Base-by-base conservation (phyloP, 257 asterid species). In the Petunia secreta region DNA sequence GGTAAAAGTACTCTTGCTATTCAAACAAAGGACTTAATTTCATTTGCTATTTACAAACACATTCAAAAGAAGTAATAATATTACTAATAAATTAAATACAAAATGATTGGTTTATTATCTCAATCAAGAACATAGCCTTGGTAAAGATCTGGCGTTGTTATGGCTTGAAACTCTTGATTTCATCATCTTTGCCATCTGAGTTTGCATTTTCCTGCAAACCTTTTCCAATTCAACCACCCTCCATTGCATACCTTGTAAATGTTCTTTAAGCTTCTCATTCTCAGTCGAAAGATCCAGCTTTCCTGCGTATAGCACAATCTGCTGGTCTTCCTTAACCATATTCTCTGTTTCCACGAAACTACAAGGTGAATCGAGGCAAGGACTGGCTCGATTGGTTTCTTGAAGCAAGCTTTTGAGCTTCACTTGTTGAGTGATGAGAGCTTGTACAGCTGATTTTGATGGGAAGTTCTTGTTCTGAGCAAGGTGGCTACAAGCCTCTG, bases 191-290 rank as follows among this genome's bases (percentile, higher is more conserved):
- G 89, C 77, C 95, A 94, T 91, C 64, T 90, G 98, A 46, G 63
- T 79, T 80, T 93, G 95, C 97, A 94, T 91, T 82, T 89, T 89
- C 85, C 85, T 78, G 85, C 98, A 94, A 46, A 90, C 87, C 46
- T 89, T 90, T 80, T 94, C 98, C 63, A 94, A 65, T 82, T 94
- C 98, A 88, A 87, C 15, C 65, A 89, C 98, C 62, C 98, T 86
- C 89, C 96, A 90, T 40, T 93, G 98, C 98, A 94, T 94, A 53
- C 98, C 96, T 84, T 90, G 97, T 76, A 94, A 86, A 85, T 89
- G 97, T 9, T 85, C 87, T 81, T 83, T 85, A n/a, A 92, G 87
- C 81, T 85, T 91, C 81, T 89, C 92, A 43, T 85, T 94, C 80
- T 93, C 97, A 7, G 90, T 88, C 1, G 95, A 80, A 6, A 89